Evolutionary conservation across 208 protist genomes (phyloP).

Genomic region (Trypanosoma cruzi): DNA sequence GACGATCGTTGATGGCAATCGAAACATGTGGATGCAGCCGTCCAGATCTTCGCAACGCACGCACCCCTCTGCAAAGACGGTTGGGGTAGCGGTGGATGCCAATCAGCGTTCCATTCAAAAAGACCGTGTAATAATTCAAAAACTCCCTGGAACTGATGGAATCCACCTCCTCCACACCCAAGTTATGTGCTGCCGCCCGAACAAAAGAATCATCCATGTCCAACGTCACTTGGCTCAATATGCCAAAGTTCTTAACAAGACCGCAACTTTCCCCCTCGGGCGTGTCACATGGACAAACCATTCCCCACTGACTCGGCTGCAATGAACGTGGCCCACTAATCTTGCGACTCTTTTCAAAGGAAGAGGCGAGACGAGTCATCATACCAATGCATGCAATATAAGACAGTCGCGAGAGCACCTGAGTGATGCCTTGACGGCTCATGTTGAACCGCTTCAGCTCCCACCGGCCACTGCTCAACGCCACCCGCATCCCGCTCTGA

Average conservation of each 20-base stretch:
- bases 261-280: conserved; percentile 99
- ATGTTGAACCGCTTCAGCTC: conserved; percentile 98
- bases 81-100: conserved; percentile 89
- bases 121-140: conserved; percentile 73
- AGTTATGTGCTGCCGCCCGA: conserved; percentile 65
- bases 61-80: conserved; percentile 74
- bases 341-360: conserved; percentile 99
- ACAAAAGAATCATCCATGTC: conserved; percentile 94
- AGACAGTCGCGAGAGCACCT: conserved; percentile 98
- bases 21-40: conserved; percentile 89
- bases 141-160: conserved; percentile 73
- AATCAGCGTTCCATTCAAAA: conserved; percentile 84
- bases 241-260: conserved; percentile 99
- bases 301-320: conserved; percentile 99
- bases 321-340: conserved; percentile 94
- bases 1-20: conserved; percentile 72
- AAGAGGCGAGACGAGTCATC: conserved; percentile 99
- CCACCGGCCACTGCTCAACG: conserved; percentile 98
- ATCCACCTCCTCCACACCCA: conserved; percentile 87
- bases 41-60: conserved; percentile 69
- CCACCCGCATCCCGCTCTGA: conserved; percentile 96
- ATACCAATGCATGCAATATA: conserved; percentile 99
- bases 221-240: conserved; percentile 98
- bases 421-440: conserved; percentile 95
- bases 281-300: conserved; percentile 99